Base-by-base conservation (phyloP, 225 moss, liverwort and hornwort genomes). In the Bryum argenteum region DNA sequence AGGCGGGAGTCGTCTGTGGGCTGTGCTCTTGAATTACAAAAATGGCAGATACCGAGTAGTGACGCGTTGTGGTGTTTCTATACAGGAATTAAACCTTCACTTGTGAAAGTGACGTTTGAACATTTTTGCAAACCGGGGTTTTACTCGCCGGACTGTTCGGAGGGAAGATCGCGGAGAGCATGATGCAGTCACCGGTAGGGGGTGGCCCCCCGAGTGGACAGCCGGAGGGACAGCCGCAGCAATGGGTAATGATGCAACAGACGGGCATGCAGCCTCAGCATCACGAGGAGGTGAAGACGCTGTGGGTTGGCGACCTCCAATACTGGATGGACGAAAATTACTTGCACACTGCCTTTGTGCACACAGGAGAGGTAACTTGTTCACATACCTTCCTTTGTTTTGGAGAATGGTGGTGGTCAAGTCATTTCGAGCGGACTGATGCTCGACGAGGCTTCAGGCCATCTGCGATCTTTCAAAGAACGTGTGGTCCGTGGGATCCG, bases 271-370 rank as follows among this genome's bases (percentile, higher is more conserved):
- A 89, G 54, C 93, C 93, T 58, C 93, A 96, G 77, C 91, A 91
- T 28, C 94, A 94, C 53, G 94, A 98, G 76, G 97, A 98, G 88
- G 97, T 98, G 78, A 98, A 94, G 66, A 98, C 97, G 40, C 79
- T 98, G 17, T 98, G 97, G 94, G 94, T 98, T 51, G 97, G 97
- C 44, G 97, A 98, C 76, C 89, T 98, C 42, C 97, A 98, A 63
- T 98, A 94, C 42, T 98, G 97, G 97, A 98, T 98, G 97, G 97
- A 98, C 65, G 97, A 98, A 83, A 89, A 86, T 56, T 98, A 98
- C 78, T 75, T 98, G 74, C 97, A 94, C 74, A 83, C 82, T n/a
- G 84, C 91, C 40, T 98, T 98, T 71, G 97, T 91, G 20, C 94
- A 98, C 58, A 98, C 97, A 10, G 94, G 94, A 75, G 89, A 89